A percentile compares a stretch with the other conserved stretches of the same genome.
These are phyloP conservation scores for Talaromyces liani DNA, from an alignment of 495 filamentous ascomycete species.

Conservation along the genomic window DNA sequence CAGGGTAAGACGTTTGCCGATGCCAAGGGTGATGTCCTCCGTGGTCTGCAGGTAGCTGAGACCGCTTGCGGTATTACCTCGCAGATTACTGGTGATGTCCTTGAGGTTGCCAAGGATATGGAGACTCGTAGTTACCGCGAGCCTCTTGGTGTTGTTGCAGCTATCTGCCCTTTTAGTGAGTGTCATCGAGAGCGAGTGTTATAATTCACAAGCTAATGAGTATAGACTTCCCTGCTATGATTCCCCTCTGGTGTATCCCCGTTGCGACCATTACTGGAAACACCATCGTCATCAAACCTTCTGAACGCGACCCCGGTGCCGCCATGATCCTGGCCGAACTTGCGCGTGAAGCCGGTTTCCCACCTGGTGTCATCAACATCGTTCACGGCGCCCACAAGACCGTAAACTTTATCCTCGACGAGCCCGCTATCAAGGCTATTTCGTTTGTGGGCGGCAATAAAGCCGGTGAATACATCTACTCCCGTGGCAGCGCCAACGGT, in stretches of 20 bases:
- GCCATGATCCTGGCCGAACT: conserved; percentile 97
- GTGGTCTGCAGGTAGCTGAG: conserved; percentile 94
- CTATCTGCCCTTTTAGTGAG: conserved; percentile 98
- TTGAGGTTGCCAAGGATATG: conserved; percentile 99
- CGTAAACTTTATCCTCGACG: conserved; percentile 96
- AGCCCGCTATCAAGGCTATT: conserved; percentile 94
- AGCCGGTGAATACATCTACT: conserved; percentile 95
- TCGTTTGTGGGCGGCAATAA: conserved; percentile 95
- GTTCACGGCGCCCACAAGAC: conserved; percentile 86
- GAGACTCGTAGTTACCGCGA: conserved; percentile 91
- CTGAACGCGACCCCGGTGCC: conserved; percentile 95
- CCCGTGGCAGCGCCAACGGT: conserved; percentile 83
- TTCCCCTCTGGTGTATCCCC: conserved; percentile 94
- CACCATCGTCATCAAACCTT: conserved; percentile 91
- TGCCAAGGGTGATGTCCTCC: conserved; percentile 88
- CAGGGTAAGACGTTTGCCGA: conserved; percentile 98
- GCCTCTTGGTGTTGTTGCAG: conserved; percentile 88
- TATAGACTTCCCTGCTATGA: conserved; percentile 97
- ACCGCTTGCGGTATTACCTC: conserved; percentile 92
- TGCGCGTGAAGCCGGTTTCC: conserved; percentile 85
- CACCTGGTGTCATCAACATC: conserved; percentile 88
- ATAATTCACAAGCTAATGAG: background rate
- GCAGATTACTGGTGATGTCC: conserved; percentile 84
- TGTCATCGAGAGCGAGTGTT: conserved; percentile 9
- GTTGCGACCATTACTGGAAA: conserved; percentile 93